phyloP scores from a whole-genome alignment of 176 grass and related monocot genomes.

The maize (Zea mays) region DNA sequence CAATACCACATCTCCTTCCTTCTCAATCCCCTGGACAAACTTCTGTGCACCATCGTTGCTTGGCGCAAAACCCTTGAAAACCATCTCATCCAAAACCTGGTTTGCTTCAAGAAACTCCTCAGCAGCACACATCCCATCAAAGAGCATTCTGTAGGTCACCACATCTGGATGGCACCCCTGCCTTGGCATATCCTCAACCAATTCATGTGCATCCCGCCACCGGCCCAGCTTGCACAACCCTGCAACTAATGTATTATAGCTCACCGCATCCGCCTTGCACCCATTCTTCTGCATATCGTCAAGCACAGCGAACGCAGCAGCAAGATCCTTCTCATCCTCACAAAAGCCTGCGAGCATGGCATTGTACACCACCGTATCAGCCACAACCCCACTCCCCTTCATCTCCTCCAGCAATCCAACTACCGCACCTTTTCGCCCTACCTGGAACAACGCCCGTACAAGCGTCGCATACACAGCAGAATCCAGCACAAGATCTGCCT shows the following conservation, averaged over 20 bases:
- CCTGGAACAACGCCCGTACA: constrained; percentile 49
- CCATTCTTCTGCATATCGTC: constrained; percentile 57
- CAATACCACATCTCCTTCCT: constrained; percentile 31
- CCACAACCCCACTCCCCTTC: constrained; percentile 48
- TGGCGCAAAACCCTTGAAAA: constrained; percentile 63
- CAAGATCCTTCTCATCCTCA: constrained; percentile 47
- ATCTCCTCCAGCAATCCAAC: constrained; percentile 66
- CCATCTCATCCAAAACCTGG: constrained; percentile 72
- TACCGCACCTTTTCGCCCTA: constrained; percentile 58
- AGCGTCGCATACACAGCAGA: constrained; percentile 58
- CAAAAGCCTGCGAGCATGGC: constrained; percentile 67
- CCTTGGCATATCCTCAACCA: constrained; percentile 76
- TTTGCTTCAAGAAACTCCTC: constrained; percentile 33
- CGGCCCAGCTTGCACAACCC: constrained; percentile 55
- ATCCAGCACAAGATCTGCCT: constrained; percentile 42
- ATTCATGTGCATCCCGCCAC: constrained; percentile 56
- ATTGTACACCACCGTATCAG: constrained; percentile 51
- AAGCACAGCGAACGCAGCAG: constrained; percentile 55
- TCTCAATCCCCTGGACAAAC: constrained; percentile 52
- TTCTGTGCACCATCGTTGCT: constrained; percentile 37
- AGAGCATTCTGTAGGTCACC: constrained; percentile 54
- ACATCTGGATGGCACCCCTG: constrained; percentile 48
- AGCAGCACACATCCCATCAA: constrained; percentile 57
- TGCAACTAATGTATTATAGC: constrained; percentile 32
- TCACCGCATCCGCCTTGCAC: constrained; percentile 57